A percentile compares a stretch with the other conserved stretches of the same genome.
phyloP scores from a whole-genome alignment of 1,139 yeast genomes.

The Nakaseomyces nivariensis region DNA sequence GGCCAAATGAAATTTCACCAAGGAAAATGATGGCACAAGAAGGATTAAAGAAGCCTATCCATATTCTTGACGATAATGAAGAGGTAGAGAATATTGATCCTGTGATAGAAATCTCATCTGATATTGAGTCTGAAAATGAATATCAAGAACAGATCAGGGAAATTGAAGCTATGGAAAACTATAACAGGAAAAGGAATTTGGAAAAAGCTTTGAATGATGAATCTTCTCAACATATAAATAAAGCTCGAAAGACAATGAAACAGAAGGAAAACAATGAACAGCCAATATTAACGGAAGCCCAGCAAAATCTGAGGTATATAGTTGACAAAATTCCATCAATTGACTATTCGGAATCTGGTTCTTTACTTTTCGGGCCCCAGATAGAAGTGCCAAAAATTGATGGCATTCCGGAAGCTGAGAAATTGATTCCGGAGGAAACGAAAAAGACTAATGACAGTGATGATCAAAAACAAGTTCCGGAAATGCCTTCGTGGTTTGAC shows the following conservation, averaged over 20 bases:
- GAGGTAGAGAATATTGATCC: constrained; percentile 12
- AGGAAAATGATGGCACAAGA: constrained; percentile 8
- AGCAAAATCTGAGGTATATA: constrained; percentile 18
- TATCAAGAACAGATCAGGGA: constrained; percentile 25
- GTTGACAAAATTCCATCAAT: constrained; percentile 16
- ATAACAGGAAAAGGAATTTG: neutral
- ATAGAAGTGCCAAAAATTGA: neutral
- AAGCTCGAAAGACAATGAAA: neutral
- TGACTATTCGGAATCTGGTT: constrained; percentile 11
- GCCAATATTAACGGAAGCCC: constrained; percentile 11
- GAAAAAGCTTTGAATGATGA: neutral
- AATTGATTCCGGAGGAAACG: neutral
- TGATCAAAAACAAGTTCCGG: neutral
- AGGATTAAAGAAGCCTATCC: constrained; percentile 2
- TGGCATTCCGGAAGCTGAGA: neutral
- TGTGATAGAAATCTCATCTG: neutral
- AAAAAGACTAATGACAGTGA: neutral
- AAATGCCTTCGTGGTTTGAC: constrained; percentile 16
- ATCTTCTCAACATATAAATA: neutral
- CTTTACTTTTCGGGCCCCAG: constrained; percentile 7
- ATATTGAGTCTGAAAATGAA: neutral
- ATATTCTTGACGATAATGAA: constrained; percentile 6
- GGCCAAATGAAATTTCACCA: constrained; percentile 18
- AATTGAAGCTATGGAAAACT: constrained; percentile 34
- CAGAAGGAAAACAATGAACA: neutral